These are phyloP conservation scores for Saturnispora quitensis DNA, from an alignment of 805 yeast species.

Conservation along the genomic window DNA sequence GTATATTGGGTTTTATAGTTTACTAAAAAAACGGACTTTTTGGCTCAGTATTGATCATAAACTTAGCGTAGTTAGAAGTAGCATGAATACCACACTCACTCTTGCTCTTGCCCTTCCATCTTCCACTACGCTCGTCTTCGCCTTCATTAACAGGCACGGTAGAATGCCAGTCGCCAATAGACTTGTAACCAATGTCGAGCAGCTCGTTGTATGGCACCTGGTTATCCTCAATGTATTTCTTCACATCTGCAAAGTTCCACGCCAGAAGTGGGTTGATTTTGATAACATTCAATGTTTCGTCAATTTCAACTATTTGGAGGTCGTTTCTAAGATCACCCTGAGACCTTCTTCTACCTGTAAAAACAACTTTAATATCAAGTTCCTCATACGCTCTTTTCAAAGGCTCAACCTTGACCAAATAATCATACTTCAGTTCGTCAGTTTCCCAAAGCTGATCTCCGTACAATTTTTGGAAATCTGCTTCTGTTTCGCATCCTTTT, in stretches of 20 bases:
- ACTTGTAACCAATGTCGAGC: slow-evolving; percentile 78
- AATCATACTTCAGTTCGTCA: slow-evolving; percentile 77
- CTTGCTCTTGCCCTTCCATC: slow-evolving; percentile 90
- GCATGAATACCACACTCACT: slow-evolving; percentile 96
- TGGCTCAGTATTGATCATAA: slow-evolving; percentile 23
- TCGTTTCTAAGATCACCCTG: slow-evolving; percentile 80
- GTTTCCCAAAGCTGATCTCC: slow-evolving; percentile 80
- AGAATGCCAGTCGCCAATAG: slow-evolving; percentile 93
- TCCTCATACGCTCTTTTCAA: slow-evolving; percentile 74
- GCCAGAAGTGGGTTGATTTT: slow-evolving; percentile 84
- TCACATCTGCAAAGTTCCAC: slow-evolving; percentile 73
- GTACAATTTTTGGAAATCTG: slow-evolving; percentile 54
- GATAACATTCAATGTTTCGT: slow-evolving; percentile 55
- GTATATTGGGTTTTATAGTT: neutral
- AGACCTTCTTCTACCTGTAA: slow-evolving; percentile 83
- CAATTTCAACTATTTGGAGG: slow-evolving; percentile 70
- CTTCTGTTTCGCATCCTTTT: slow-evolving; percentile 40
- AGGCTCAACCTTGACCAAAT: slow-evolving; percentile 86
- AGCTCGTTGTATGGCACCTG: slow-evolving; percentile 80
- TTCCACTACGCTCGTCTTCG: slow-evolving; percentile 93
- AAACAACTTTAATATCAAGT: slow-evolving; percentile 67
- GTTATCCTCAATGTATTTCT: slow-evolving; percentile 55
- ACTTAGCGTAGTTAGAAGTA: slow-evolving; percentile 64
- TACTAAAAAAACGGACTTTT: neutral
- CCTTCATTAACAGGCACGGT: slow-evolving; percentile 84